phyloP scores from a whole-genome alignment of 495 filamentous ascomycete genomes.

The Lasiosphaeris hirsuta region DNA sequence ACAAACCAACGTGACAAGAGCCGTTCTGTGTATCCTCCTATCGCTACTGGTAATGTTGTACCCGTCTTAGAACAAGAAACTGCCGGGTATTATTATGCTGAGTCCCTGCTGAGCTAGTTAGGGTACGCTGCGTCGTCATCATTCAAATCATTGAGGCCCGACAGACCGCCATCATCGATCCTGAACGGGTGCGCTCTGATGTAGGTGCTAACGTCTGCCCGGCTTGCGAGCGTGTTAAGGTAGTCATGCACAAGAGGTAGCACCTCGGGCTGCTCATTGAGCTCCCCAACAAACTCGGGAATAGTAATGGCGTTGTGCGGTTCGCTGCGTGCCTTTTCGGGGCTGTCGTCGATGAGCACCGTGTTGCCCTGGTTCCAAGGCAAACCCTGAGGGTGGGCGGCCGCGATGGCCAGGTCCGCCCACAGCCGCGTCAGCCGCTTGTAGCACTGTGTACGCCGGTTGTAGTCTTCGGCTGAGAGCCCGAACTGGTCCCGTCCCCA shows the following conservation, averaged over 20 bases:
- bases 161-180: background rate
- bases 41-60: no score
- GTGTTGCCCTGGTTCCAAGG: conserved; percentile 83
- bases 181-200: conserved; percentile 37
- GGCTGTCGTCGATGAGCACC: conserved; percentile 80
- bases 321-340: conserved; percentile 73
- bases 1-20: no score
- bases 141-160: no score
- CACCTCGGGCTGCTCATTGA: conserved; percentile 31
- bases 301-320: conserved; percentile 80
- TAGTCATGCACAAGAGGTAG: conserved; percentile 49
- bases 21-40: no score
- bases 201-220: conserved; percentile 47
- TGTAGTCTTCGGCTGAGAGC: conserved; percentile 60
- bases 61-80: no score
- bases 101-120: no score
- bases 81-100: no score
- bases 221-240: conserved; percentile 39
- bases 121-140: no score
- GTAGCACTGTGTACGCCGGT: conserved; percentile 75
- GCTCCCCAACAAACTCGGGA: conserved; percentile 65
- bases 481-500: conserved; percentile 83
- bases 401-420: conserved; percentile 52
- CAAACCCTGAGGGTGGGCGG: conserved; percentile 36
- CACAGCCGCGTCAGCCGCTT: conserved; percentile 76